These are phyloP conservation scores for Cucumis cinereus DNA, from an alignment of 306 rosid genomes.

Conservation along the genomic window DNA sequence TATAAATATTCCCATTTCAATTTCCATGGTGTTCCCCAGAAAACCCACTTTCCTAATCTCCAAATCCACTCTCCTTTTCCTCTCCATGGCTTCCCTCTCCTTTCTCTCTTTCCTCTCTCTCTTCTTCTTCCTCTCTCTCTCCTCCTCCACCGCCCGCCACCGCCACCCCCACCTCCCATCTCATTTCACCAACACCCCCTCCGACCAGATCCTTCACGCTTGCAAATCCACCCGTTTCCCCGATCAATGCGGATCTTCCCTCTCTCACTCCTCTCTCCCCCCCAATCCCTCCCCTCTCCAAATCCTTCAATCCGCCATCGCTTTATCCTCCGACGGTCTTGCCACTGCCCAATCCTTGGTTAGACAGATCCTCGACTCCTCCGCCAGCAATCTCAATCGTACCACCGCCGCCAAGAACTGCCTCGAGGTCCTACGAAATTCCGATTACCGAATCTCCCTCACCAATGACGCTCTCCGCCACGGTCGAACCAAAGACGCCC, in stretches of 20 bases:
- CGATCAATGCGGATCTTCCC: constrained; percentile 30
- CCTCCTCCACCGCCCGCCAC: constrained; percentile 28
- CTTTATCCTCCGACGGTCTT: constrained; percentile 33
- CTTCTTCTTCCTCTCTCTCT: constrained; percentile 22
- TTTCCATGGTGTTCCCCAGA: background rate
- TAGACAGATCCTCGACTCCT: constrained; percentile 24
- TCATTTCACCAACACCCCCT: background rate
- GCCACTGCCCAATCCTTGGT: constrained; percentile 43
- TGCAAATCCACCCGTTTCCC: constrained; percentile 82
- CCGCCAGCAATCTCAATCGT: constrained; percentile 39
- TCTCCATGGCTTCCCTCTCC: constrained; percentile 52
- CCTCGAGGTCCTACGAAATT: constrained; percentile 26
- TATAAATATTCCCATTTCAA: background rate
- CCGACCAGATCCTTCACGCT: constrained; percentile 27
- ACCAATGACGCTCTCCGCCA: constrained; percentile 26
- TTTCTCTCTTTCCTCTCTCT: constrained; percentile 33
- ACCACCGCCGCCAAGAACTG: constrained; percentile 53
- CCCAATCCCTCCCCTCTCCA: constrained; percentile 26
- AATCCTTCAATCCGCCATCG: constrained; percentile 33
- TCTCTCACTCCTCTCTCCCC: constrained; percentile 19
- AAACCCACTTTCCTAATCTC: constrained; percentile 8
- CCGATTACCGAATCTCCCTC: constrained; percentile 44
- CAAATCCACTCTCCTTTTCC: constrained; percentile 16
- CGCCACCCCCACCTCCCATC: background rate
- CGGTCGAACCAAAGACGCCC: constrained; percentile 36